Evolutionary conservation across 352 stramenopile species (phyloP).

Genomic region (Phytophthora tubulina): DNA sequence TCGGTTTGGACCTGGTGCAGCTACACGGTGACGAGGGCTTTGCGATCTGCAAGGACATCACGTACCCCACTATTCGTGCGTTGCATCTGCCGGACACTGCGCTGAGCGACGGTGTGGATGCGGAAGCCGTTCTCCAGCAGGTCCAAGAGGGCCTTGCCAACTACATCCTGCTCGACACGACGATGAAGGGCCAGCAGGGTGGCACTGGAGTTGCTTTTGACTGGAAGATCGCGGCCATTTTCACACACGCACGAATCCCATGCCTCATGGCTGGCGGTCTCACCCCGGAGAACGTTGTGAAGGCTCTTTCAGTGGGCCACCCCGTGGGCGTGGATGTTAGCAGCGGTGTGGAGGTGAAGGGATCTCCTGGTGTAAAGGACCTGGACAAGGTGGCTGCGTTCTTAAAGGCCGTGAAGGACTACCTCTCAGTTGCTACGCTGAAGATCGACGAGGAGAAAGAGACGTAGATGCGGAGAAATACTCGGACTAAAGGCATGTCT

Average conservation of each 20-base stretch:
- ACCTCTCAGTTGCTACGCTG: conserved; percentile 59
- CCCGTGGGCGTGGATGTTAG: conserved; percentile 97
- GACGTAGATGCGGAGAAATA: conserved; percentile 28
- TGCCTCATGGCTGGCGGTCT: conserved; percentile 98
- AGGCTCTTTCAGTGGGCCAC: conserved; percentile 82
- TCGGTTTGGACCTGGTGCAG: conserved; percentile 97
- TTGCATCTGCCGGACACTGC: conserved; percentile 92
- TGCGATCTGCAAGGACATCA: conserved; percentile 82
- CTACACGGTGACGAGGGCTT: conserved; percentile 97
- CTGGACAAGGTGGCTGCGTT: conserved; percentile 65
- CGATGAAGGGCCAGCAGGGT: conserved; percentile 93
- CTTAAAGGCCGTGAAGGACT: conserved; percentile 72
- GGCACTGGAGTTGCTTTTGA: conserved; percentile 97
- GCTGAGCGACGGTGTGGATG: conserved; percentile 75
- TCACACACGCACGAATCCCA: conserved; percentile 92
- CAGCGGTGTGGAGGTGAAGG: conserved; percentile 94
- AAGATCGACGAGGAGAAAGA: conserved; percentile 78
- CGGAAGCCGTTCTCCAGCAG: conserved; percentile 77
- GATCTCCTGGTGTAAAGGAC: conserved; percentile 74
- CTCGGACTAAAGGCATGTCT: conserved; percentile 7
- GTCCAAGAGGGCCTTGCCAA: conserved; percentile 76
- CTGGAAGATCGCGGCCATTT: conserved; percentile 94
- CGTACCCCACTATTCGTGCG: conserved; percentile 94
- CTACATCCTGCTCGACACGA: conserved; percentile 96
- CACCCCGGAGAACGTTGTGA: conserved; percentile 93